Percentiles rank a stretch among this genome's conserved stretches.
These are phyloP conservation scores for Guadua angustifolia DNA, from an alignment of 176 grass and related monocot genomes.

Conservation along the genomic window DNA sequence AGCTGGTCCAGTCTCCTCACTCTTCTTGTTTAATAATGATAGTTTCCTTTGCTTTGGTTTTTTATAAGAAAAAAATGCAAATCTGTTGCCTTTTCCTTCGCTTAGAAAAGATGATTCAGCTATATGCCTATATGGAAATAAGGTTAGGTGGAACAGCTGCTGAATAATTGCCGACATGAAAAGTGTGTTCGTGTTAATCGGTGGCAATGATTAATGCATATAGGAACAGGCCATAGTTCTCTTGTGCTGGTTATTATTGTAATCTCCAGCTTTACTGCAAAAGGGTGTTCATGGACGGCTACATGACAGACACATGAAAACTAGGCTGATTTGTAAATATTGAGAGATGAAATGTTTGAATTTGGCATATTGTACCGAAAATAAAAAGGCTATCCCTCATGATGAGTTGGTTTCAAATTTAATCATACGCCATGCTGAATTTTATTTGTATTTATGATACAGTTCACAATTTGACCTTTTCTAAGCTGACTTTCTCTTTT, in stretches of 20 bases:
- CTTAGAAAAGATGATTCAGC: conserved; percentile 22
- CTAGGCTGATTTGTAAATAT: conserved; percentile 6
- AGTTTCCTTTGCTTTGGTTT: conserved; percentile 10
- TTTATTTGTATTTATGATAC: neutral
- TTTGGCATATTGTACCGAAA: neutral
- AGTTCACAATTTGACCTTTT: neutral
- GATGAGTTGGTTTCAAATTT: neutral
- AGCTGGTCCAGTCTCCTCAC: neutral
- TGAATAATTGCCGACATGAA: conserved; percentile 31
- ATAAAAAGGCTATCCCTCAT: neutral
- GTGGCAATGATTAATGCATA: neutral
- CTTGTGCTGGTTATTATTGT: neutral
- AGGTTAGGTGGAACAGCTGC: conserved; percentile 23
- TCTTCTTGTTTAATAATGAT: conserved; percentile 39
- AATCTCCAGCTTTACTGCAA: conserved; percentile 1
- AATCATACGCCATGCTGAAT: conserved; percentile 3
- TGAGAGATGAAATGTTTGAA: neutral
- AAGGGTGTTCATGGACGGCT: neutral
- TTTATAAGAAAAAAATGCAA: neutral
- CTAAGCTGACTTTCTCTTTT: neutral
- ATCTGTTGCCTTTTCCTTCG: conserved; percentile 7
- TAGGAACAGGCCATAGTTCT: conserved; percentile 10
- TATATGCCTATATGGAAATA: conserved; percentile 5
- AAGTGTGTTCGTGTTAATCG: conserved; percentile 6
- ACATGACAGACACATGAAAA: conserved; percentile 15